Conservation (phyloP, 78 protist species). For the Pelomyxa schiedti region DNA sequence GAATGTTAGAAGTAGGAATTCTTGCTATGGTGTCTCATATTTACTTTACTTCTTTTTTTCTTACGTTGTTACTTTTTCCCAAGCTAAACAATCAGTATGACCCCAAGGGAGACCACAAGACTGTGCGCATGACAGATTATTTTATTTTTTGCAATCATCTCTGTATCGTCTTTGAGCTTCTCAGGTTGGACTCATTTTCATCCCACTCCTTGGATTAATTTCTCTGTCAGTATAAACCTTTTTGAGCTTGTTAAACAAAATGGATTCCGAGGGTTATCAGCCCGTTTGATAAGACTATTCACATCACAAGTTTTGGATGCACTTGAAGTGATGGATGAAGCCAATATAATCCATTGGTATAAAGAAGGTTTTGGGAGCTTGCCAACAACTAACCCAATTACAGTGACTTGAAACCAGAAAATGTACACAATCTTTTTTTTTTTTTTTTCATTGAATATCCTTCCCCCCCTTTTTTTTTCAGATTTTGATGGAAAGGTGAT, state of each 20-base stretch:
- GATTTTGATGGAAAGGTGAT: too few relatives aligned
- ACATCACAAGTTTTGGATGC: slow-evolving; percentile 64
- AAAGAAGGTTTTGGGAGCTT: too few relatives aligned
- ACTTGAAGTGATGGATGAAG: slow-evolving; percentile 36
- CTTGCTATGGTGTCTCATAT: slow-evolving; percentile 37
- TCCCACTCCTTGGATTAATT: too few relatives aligned
- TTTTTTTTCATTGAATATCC: too few relatives aligned
- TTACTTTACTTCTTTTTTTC: too few relatives aligned
- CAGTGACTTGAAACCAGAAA: slow-evolving; percentile 85
- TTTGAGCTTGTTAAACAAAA: slow-evolving; percentile 77
- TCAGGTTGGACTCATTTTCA: too few relatives aligned
- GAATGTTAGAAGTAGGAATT: slow-evolving; percentile 59
- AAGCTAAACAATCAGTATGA: slow-evolving; percentile 39
- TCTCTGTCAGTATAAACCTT: slow-evolving; percentile 71
- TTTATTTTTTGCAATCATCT: slow-evolving; percentile 72
- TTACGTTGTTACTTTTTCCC: too few relatives aligned
- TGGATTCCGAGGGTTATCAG: slow-evolving; percentile 65
- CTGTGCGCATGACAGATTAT: slow-evolving; percentile 64
- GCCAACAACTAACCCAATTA: too few relatives aligned
- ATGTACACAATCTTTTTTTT: too few relatives aligned
- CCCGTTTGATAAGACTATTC: slow-evolving; percentile 66
- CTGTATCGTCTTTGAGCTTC: slow-evolving; percentile 85
- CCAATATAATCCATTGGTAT: slow-evolving; percentile 83
- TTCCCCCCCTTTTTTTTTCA: too few relatives aligned
- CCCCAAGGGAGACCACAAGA: slow-evolving; percentile 30